These are phyloP conservation scores for Monarda citriodora DNA, from an alignment of 305 asterid species.

Conservation along the genomic window DNA sequence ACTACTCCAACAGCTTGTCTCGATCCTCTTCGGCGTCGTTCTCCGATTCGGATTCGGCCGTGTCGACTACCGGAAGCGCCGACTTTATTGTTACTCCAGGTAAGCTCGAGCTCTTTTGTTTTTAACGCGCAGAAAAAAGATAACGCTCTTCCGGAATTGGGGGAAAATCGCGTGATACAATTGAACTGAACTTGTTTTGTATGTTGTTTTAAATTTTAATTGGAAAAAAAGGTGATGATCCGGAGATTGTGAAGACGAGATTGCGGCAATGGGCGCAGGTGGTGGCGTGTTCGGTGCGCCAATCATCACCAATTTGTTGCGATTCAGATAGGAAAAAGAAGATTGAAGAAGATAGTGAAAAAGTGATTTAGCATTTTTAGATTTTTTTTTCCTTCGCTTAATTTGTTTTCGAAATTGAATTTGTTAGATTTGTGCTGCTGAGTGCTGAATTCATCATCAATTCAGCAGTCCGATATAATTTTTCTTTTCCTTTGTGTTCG, in stretches of 20 bases:
- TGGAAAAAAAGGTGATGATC: constrained; percentile 42
- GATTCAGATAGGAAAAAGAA: constrained; percentile 5
- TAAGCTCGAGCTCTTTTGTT: constrained; percentile 14
- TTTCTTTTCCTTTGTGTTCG: not conserved
- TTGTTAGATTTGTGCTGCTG: constrained; percentile 17
- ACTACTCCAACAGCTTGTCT: constrained; percentile 27
- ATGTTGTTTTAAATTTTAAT: constrained; percentile 2
- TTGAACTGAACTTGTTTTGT: not conserved
- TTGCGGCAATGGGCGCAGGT: constrained; percentile 78
- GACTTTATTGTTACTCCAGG: constrained; percentile 40
- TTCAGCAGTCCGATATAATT: constrained; percentile 9
- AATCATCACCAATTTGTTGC: constrained; percentile 28
- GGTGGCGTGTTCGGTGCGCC: constrained; percentile 69
- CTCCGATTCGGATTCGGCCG: constrained; percentile 35
- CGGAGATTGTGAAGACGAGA: constrained; percentile 47
- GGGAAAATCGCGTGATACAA: not conserved
- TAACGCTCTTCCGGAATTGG: not conserved
- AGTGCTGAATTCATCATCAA: constrained; percentile 14
- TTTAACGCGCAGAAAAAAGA: not conserved
- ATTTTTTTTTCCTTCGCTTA: not conserved
- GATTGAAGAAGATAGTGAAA: not conserved
- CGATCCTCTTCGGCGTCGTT: constrained; percentile 45
- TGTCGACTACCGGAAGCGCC: constrained; percentile 26
- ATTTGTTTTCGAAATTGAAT: constrained; percentile 6
- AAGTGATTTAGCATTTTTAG: constrained; percentile 15